Base-by-base conservation (phyloP, 139 green algal genomes). In the Chlorella vulgaris region DNA sequence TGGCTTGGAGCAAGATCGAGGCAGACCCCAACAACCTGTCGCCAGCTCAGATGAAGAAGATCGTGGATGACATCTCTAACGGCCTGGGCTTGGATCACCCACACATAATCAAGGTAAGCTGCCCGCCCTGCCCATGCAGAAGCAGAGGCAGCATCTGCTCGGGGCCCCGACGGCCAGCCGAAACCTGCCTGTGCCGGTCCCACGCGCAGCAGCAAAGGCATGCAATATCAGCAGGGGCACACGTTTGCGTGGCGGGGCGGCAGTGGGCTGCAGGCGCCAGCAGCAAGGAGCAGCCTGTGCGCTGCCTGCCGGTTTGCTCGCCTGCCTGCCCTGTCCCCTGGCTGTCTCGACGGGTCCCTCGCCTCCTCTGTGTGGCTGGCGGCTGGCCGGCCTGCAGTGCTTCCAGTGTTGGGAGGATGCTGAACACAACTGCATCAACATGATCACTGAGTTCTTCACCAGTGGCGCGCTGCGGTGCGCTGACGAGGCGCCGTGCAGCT, bases 391-490 rank as follows among this genome's bases (percentile, higher is more conserved):
- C 80, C 93, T 93, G 84, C 89, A 90, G 51, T 94, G 85, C 83
- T 95, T 93, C 83, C 86, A 91, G 66, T 96, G 91, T 80, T 98
- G 95, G 95, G 70, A 93, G 75, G 89, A 94, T 73, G 1, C 65
- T 21, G 79, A 93, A 53, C 47, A 88, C 24, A 43, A 85, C 39
- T 95, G 90, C 86, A 96, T 98, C 84, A 97, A 98, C 83, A 87
- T 97, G n/a, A 90, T 98, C 74, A 98, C 95, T 21, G 95, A 98
- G 90, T 94, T 95, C 58, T 97, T 98, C 89, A 98, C 95, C 7
- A 93, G 86, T 3, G 95, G 95, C 76, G 96, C 96, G 78, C 83
- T 98, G 81, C 88, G 95, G 73, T 79, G 73, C 38, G 68, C 67
- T 55, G 33, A 15, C 29, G 33, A 1, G 55, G n/a, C n/a, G n/a